phyloP scores from a whole-genome alignment of 176 grass and related monocot genomes.

The Olyra latifolia region DNA sequence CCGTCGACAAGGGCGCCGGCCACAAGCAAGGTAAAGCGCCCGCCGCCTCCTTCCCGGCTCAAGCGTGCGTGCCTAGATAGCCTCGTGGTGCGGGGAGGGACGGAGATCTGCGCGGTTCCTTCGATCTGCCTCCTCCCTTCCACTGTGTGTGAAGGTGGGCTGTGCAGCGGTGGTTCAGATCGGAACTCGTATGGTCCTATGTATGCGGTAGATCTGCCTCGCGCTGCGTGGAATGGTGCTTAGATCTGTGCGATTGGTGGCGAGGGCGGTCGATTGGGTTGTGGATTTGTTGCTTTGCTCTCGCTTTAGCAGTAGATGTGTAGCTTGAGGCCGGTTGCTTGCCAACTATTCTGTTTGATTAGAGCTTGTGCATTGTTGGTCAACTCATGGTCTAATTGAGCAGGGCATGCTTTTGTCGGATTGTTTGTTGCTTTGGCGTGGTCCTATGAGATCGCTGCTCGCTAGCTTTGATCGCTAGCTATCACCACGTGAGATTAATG shows the following conservation, averaged over 20 bases:
- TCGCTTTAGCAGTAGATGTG: background rate
- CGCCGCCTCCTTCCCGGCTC: background rate
- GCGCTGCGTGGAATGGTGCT: background rate
- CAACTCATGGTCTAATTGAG: background rate
- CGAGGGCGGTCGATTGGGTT: background rate
- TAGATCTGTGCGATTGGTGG: conserved; percentile 34
- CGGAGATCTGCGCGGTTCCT: background rate
- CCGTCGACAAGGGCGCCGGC: conserved; percentile 78
- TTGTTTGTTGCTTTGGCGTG: background rate
- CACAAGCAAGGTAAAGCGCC: conserved; percentile 73
- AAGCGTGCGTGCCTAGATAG: background rate
- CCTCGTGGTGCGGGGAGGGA: background rate
- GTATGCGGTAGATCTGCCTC: background rate
- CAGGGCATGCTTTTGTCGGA: background rate
- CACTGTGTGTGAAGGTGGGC: background rate
- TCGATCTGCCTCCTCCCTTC: background rate
- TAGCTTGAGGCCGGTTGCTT: background rate
- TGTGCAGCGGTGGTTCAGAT: background rate
- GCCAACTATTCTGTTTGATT: background rate
- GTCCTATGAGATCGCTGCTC: background rate
- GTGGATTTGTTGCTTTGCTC: background rate
- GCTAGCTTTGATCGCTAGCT: background rate
- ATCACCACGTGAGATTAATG: background rate
- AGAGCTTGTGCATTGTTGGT: background rate
- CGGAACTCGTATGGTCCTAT: background rate